phyloP scores from a whole-genome alignment of 768 basidiomycete genomes.

The Fomitopsis pulvina region DNA sequence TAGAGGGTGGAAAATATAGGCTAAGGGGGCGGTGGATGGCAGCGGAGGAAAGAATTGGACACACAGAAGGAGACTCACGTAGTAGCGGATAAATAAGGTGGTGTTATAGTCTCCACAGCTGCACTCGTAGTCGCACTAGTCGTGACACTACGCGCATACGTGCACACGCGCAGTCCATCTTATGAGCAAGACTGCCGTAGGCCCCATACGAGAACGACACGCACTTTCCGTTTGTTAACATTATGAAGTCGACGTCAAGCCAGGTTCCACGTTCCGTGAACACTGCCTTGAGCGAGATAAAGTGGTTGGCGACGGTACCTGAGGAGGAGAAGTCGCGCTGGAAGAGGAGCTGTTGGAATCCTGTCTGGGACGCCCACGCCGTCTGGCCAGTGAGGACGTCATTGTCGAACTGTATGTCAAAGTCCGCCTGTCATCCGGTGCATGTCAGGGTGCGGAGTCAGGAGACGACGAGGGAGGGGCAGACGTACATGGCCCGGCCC shows the following conservation, averaged over 20 bases:
- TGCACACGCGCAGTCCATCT: too few species aligned
- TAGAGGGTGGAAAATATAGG: not conserved
- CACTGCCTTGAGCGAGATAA: conserved; percentile 16
- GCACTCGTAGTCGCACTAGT: not conserved
- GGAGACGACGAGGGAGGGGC: too few species aligned
- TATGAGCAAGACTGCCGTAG: not conserved
- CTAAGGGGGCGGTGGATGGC: not conserved
- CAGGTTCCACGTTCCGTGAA: conserved; percentile 10
- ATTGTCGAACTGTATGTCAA: conserved; percentile 19
- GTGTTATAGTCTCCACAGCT: conserved; percentile 7
- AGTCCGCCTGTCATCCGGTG: conserved; percentile 12
- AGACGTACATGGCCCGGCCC: conserved; percentile 24
- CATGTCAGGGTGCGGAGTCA: not conserved
- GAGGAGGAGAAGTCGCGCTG: conserved; percentile 9
- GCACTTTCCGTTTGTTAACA: conserved; percentile 11
- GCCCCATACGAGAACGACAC: not conserved
- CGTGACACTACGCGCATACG: not conserved
- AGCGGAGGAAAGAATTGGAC: not conserved
- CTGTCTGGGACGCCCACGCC: conserved; percentile 10
- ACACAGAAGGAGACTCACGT: not conserved
- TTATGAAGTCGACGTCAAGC: conserved; percentile 26
- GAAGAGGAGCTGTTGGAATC: conserved; percentile 22
- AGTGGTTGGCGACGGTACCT: conserved; percentile 8
- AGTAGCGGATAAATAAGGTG: conserved; percentile 3
- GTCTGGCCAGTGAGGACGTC: conserved; percentile 13